Percentiles rank a stretch among this genome's conserved stretches.
Evolutionary conservation across 1,139 yeast species (phyloP).

Genomic region (Blastobotrys malaysiensis): DNA sequence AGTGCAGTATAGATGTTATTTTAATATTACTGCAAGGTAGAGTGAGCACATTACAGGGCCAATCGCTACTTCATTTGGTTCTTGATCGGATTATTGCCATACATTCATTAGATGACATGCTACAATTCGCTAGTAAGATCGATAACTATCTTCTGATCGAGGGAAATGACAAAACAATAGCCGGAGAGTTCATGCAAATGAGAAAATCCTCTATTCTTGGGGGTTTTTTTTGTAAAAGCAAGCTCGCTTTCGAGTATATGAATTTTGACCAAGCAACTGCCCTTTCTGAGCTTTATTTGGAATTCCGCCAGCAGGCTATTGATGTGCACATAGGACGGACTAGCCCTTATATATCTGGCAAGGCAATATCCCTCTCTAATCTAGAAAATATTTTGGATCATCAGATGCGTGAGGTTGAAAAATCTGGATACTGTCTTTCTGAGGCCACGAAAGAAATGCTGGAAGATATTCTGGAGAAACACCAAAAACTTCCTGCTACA

Average conservation of each 20-base stretch:
- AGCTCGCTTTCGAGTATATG: slow-evolving; percentile 47
- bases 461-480: slow-evolving; percentile 46
- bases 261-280: slow-evolving; percentile 53
- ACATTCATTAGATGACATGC: slow-evolving; percentile 18
- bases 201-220: slow-evolving; percentile 34
- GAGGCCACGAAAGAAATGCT: slow-evolving; percentile 42
- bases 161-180: neutral
- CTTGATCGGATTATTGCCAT: slow-evolving; percentile 15
- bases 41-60: slow-evolving; percentile 1
- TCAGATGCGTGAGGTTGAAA: slow-evolving; percentile 54
- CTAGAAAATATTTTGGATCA: slow-evolving; percentile 48
- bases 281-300: slow-evolving; percentile 32
- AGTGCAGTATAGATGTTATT: slow-evolving; percentile 9
- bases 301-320: slow-evolving; percentile 4
- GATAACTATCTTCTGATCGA: slow-evolving; percentile 3
- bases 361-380: slow-evolving; percentile 45
- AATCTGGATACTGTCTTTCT: slow-evolving; percentile 39
- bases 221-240: slow-evolving; percentile 38
- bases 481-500: slow-evolving; percentile 54
- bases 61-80: slow-evolving; percentile 12
- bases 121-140: slow-evolving; percentile 12
- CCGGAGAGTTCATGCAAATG: slow-evolving; percentile 3
- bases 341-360: neutral
- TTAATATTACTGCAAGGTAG: slow-evolving; percentile 5
- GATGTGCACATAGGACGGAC: slow-evolving; percentile 2